Percentiles rank a stretch among this genome's conserved stretches.
phyloP scores from a whole-genome alignment of 1,284 basidiomycete species.

The Fomitopsis palustris region DNA sequence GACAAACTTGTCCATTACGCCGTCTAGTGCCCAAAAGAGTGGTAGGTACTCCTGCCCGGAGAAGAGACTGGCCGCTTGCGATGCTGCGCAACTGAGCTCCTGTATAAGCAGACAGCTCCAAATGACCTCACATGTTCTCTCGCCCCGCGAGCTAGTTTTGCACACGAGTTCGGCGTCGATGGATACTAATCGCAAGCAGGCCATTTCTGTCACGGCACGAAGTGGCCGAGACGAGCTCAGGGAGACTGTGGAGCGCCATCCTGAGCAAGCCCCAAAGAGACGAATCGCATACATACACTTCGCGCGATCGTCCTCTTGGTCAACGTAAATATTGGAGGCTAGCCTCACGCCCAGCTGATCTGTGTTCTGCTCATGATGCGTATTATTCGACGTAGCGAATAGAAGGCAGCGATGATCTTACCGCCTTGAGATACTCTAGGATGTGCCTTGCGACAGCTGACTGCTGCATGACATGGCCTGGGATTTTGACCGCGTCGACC shows the following conservation, averaged over 20 bases:
- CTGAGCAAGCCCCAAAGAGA: constrained; percentile 6
- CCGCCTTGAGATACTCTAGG: constrained; percentile 47
- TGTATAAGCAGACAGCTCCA: not conserved
- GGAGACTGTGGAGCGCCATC: constrained; percentile 34
- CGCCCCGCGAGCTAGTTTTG: constrained; percentile 27
- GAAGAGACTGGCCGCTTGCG: constrained; percentile 18
- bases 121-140: not conserved
- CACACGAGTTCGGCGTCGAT: constrained; percentile 54
- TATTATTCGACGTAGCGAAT: not conserved
- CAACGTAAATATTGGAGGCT: constrained; percentile 47
- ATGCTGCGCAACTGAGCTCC: constrained; percentile 8
- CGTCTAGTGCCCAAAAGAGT: constrained; percentile 40
- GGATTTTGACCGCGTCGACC: constrained; percentile 39
- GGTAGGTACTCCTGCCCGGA: constrained; percentile 23
- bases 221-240: constrained; percentile 41
- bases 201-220: constrained; percentile 28
- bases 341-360: constrained; percentile 50
- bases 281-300: constrained; percentile 35
- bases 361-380: constrained; percentile 43
- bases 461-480: constrained; percentile 35
- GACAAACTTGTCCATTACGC: constrained; percentile 50
- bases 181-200: constrained; percentile 38
- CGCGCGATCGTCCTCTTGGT: constrained; percentile 39
- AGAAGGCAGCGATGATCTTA: constrained; percentile 23
- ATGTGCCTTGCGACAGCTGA: constrained; percentile 53